phyloP scores from a whole-genome alignment of 345 rosid species.

The Heritiera fomes region DNA sequence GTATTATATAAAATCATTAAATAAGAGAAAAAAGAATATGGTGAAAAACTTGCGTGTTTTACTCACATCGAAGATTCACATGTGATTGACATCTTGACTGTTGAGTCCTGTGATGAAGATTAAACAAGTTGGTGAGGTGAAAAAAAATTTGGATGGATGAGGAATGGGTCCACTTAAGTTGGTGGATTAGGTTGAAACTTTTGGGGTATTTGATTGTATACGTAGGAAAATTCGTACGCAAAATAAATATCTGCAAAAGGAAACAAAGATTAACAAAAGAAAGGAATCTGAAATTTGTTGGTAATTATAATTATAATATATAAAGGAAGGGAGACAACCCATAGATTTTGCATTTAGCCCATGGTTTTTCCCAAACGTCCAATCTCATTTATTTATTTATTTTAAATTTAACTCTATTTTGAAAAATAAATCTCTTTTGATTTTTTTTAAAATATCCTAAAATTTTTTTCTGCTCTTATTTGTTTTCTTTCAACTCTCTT shows the following conservation, averaged over 20 bases:
- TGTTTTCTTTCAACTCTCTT: no score
- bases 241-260: not conserved
- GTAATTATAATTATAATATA: not conserved
- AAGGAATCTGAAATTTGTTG: not conserved
- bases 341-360: conserved; percentile 6
- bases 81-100: not conserved
- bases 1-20: not conserved
- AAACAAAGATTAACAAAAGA: not conserved
- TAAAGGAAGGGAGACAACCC: not conserved
- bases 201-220: no score
- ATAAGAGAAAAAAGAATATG: not conserved
- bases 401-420: no score
- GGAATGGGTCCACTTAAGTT: no score
- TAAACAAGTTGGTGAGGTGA: not conserved
- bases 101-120: not conserved
- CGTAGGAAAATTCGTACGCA: not conserved
- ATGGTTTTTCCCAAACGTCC: not conserved
- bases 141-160: not conserved
- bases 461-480: no score
- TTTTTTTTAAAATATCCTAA: no score
- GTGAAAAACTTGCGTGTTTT: no score
- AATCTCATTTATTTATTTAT: not conserved
- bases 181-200: conserved; percentile 2
- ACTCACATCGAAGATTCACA: not conserved
- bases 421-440: no score